Evolutionary conservation across 2,329 filamentous ascomycete genomes (phyloP).

Genomic region (Diaporthe ilicicola): DNA sequence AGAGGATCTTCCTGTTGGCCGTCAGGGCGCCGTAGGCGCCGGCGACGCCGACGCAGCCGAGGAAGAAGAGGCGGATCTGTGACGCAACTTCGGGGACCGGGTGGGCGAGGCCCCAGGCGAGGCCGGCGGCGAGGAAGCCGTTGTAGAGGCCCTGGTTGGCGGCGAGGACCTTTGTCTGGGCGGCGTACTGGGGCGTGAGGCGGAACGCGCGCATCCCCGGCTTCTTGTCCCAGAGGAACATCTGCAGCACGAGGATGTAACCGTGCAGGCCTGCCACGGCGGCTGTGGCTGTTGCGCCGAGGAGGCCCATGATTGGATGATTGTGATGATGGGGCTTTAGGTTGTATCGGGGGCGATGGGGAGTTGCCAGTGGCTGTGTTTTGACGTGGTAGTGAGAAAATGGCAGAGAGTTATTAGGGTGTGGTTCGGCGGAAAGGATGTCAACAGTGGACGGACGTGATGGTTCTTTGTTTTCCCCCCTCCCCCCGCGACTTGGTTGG

Average conservation of each 20-base stretch:
- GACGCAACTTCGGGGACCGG: slow-evolving; percentile 50
- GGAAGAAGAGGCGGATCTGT: slow-evolving; percentile 58
- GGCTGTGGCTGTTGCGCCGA: slow-evolving; percentile 42
- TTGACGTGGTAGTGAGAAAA: not conserved
- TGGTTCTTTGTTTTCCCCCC: not conserved
- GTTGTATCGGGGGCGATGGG: not conserved
- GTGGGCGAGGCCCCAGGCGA: slow-evolving; percentile 57
- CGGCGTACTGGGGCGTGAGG: slow-evolving; percentile 54
- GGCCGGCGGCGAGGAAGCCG: slow-evolving; percentile 59
- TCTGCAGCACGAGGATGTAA: slow-evolving; percentile 59
- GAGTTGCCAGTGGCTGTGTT: too few species aligned
- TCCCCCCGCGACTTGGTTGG: not conserved
- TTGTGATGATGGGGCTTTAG: not conserved
- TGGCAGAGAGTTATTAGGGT: not conserved
- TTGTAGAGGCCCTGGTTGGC: slow-evolving; percentile 64
- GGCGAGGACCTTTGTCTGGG: slow-evolving; percentile 53
- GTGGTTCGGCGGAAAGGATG: not conserved
- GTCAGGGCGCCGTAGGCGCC: slow-evolving; percentile 56
- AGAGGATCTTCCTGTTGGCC: slow-evolving; percentile 50
- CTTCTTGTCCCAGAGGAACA: slow-evolving; percentile 59
- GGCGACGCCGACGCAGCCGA: slow-evolving; percentile 53
- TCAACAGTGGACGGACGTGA: not conserved
- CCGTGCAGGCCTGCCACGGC: slow-evolving; percentile 52
- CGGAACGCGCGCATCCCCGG: slow-evolving; percentile 54
- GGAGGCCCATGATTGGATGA: not conserved